Percentiles rank a stretch among this genome's conserved stretches.
These are phyloP conservation scores for Gossypium herbaceum DNA, from an alignment of 345 rosid species.

Conservation along the genomic window DNA sequence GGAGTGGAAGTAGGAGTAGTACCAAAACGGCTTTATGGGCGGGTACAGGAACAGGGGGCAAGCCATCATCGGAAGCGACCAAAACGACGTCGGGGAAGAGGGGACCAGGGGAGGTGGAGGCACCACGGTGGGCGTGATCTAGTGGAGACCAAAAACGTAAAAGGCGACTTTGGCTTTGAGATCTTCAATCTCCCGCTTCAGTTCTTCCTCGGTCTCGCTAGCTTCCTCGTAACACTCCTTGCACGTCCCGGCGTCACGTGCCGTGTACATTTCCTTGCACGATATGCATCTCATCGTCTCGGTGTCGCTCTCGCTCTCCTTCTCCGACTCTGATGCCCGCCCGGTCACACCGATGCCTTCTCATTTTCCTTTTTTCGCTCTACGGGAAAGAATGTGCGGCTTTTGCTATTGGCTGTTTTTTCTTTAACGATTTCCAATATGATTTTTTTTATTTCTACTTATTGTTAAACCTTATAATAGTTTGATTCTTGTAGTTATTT, in stretches of 20 bases:
- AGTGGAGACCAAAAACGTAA: constrained; percentile 47
- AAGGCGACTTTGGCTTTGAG: constrained; percentile 34
- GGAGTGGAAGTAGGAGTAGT: too few species aligned
- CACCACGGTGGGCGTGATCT: constrained; percentile 25
- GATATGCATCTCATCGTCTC: constrained; percentile 58
- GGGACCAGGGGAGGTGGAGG: constrained; percentile 5
- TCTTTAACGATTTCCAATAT: too few species aligned
- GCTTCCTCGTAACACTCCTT: constrained; percentile 16
- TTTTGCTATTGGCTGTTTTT: background rate
- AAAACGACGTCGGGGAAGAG: constrained; percentile 59
- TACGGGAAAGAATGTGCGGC: background rate
- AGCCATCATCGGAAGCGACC: constrained; percentile 47
- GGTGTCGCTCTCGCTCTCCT: constrained; percentile 27
- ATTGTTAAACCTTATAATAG: too few species aligned
- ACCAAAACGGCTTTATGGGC: constrained; percentile 72
- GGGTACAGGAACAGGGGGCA: constrained; percentile 41
- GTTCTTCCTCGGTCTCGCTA: constrained; percentile 46
- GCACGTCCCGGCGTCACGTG: constrained; percentile 12
- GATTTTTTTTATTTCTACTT: too few species aligned
- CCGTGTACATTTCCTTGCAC: constrained; percentile 51
- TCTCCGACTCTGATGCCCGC: background rate
- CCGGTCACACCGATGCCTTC: constrained; percentile 5
- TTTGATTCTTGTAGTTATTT: too few species aligned
- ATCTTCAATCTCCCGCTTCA: background rate
- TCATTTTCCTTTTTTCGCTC: background rate